Evolutionary conservation across 2,329 filamentous ascomycete species (phyloP), one percentile per base, ranked within the genome.

Genomic region (Gliomastix tumulicola): DNA sequence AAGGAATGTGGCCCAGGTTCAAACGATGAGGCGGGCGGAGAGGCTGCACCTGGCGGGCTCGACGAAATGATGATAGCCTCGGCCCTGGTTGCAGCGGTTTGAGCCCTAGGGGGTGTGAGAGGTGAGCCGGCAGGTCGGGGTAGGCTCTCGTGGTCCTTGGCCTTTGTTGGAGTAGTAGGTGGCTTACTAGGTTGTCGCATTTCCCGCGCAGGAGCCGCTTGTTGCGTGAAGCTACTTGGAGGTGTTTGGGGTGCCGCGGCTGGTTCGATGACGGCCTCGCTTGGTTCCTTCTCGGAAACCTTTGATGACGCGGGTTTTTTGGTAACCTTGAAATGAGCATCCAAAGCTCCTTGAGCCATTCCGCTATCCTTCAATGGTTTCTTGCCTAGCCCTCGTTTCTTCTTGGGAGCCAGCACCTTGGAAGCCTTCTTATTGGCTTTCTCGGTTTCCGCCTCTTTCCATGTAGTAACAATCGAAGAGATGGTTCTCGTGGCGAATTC

Each of bases 31-130:
- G n/a, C n/a, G n/a, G n/a, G n/a, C n/a, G n/a, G n/a, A n/a, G n/a
- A n/a, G n/a, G 41, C 37, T 17, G 42, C 34, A 30, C 35, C 39
- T 51, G 51, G 44, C 35, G 67, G 66, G 42, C 66, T 69, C 51
- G 66, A 69, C 45, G 60, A 53, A 51, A 70, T 60, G 44, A 62
- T 34, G 54, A 71, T 67, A 42, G 65, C 45, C 47, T 68, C 56
- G 49, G 49, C 45, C 38, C 38, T 39, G 40, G 36, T 38, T 35
- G 37, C 36, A 21, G 37, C 27, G 39, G 32, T 48, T 46, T 41
- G 46, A 41, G 47, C 57, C 49, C 64, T 69, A 57, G 62, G 59
- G 44, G 50, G 60, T 44, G 50, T 48, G 39, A 45, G 43, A 49
- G 60, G 66, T 68, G 63, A 69, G 65, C 61, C 55, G 45, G n/a